Evolutionary conservation across 2,329 filamentous ascomycete species (phyloP), one percentile per base, ranked within the genome.

Genomic region (Lachnellula arida): DNA sequence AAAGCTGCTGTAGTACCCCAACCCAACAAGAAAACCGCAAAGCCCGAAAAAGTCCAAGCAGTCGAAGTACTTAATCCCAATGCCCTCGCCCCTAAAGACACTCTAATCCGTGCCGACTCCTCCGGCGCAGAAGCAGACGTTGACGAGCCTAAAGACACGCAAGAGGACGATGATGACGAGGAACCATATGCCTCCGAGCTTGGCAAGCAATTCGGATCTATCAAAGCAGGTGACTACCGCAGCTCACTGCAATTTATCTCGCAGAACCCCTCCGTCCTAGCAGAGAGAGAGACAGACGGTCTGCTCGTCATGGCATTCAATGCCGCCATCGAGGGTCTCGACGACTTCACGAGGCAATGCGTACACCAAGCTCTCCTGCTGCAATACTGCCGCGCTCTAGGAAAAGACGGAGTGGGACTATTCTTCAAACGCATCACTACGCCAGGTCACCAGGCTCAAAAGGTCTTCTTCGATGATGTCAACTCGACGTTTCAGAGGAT

Each of bases 341-440:
- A 87, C 54, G 87, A 89, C n/a, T 83, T 87, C 63, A 85, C 90
- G 4, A 83, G 86, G 48, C 89, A 93, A 71, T 97, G 87, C 73
- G 91, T 99, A 22, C 94, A 99, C 73, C 92, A 97, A 71, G 93
- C 88, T 3, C 79, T 97, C 15, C 79, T 99, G 12, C 76, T 99
- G 42, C 94, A 99, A 72, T 99, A 99, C 76, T 99, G 94, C 75
- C 85, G 93, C 9, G 87, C 91, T 43, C 80, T 99, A 14, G 92
- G 93, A 59, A 85, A 84, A 62, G 91, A 97, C 66, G 93, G 93
- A 22, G 91, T 97, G 8, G 82, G 84, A 5, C 75, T 97, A 32
- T 99, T 99, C 79, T 99, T 99, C 81, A 96, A 94, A 75, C 88
- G 93, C 56, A 92, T 99, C 71, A 94, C 89, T 22, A 96, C 89